Evolutionary conservation across 2,329 filamentous ascomycete genomes (phyloP), one percentile per base, ranked within the genome.

Genomic region (Fusarium verticillioides): DNA sequence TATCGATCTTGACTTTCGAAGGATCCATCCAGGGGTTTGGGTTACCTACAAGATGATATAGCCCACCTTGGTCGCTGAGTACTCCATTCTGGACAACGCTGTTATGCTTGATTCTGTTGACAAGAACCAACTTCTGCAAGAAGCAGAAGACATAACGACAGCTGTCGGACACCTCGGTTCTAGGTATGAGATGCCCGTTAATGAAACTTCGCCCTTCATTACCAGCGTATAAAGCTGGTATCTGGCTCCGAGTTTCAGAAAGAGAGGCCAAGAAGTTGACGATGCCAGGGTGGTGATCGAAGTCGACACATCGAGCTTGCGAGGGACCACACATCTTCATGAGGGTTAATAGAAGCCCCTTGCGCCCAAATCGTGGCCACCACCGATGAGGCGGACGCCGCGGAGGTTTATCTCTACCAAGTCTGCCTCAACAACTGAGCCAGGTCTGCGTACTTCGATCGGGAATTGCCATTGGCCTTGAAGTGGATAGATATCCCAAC

Each of bases 391-490:
- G 7, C 28, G 21, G 11, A 18, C 15, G 9, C 12, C 21, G 7
- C 10, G 28, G 21, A 32, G 7, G 21, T 9, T 32, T 49, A 10
- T 7, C 21, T n/a, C 21, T 10, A n/a, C 28, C 46, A 49, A n/a
- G 21, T 18, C 15, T 49, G 9, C 10, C n/a, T 32, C 7, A n/a
- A 8, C 0, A n/a, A 7, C 46, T 3, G 21, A 49, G 15, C 13
- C 28, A 18, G 5, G 7, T 32, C 8, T n/a, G 28, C 21, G 30
- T 18, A 9, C 3, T 12, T n/a, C 12, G 15, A 15, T 43, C 6
- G 5, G 8, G 3, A n/a, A 10, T 5, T 23, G 15, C 1, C 8
- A n/a, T 15, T 3, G 9, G 13, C 2, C 9, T 23, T n/a, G 4
- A 18, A 49, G 19, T 49, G 13, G 9, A 16, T 9, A 4, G 28